phyloP scores from a whole-genome alignment of 768 basidiomycete species.

The Dioszegia hungarica region DNA sequence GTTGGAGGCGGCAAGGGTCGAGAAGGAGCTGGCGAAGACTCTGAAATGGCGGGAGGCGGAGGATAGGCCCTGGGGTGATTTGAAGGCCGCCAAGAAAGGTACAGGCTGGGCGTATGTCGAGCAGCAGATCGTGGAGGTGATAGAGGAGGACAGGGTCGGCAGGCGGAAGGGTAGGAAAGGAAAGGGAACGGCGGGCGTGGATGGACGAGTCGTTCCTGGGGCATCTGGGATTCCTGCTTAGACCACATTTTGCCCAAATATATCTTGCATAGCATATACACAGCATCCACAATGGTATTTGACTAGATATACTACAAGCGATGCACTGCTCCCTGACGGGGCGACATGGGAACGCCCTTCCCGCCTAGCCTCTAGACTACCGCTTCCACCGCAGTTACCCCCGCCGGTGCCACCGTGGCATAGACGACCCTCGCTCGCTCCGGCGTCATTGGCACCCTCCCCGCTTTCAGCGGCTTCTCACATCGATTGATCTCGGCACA shows the following conservation, averaged over 20 bases:
- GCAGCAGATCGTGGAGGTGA: slow-evolving; percentile 14
- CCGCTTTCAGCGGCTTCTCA: slow-evolving; percentile 5
- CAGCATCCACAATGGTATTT: no score
- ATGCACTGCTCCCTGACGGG: no score
- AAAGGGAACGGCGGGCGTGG: slow-evolving; percentile 28
- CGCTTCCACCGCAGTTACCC: no score
- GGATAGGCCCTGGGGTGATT: slow-evolving; percentile 38
- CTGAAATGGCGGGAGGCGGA: slow-evolving; percentile 29
- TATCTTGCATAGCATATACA: no score
- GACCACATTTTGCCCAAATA: no score
- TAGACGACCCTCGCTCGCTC: neutral
- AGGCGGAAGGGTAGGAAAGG: slow-evolving; percentile 21
- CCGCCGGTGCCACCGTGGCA: no score
- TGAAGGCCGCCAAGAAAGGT: slow-evolving; percentile 17
- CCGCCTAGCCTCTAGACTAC: no score
- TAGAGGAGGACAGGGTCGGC: slow-evolving; percentile 17
- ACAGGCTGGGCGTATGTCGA: slow-evolving; percentile 33
- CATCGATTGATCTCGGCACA: slow-evolving; percentile 34
- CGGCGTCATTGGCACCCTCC: slow-evolving; percentile 12
- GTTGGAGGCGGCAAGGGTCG: slow-evolving; percentile 14
- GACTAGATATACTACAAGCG: no score
- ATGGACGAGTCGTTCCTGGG: slow-evolving; percentile 32
- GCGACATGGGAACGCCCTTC: no score
- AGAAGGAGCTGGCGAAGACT: slow-evolving; percentile 34
- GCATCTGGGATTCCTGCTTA: slow-evolving; percentile 12